Evolutionary conservation across 2,329 filamentous ascomycete genomes (phyloP), one percentile per base, ranked within the genome.

Genomic region (Fusarium temperatum): DNA sequence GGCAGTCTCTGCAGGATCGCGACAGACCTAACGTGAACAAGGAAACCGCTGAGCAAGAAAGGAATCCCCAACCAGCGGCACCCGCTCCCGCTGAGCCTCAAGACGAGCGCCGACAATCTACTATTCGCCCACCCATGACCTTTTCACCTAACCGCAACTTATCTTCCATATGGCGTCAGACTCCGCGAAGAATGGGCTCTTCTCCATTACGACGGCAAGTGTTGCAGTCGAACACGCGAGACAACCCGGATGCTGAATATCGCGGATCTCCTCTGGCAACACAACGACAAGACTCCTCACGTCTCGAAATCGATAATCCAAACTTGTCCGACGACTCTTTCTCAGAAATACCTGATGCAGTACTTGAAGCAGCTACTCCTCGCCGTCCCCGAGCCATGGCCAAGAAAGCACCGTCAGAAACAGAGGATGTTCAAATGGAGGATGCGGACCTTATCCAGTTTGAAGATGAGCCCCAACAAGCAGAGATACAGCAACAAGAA

Each of bases 321-420:
- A 80, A 79, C 44, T 56, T 79, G 35, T 87, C 89, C 50, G 86
- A 89, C 3, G 88, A 90, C 70, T 89, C 87, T 0, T 90, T 90
- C 72, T 90, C 88, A 1, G 87, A 89, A 58, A 88, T 90, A 22
- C 87, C 88, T 2, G 84, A 87, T 22, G 83, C 80, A 8, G 81
- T 89, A 6, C 83, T 90, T 8, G 83, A 82, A 20, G 86, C 86
- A 35, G 88, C 87, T 9, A 88, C 84, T 3, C 87, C 85, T 3
- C 80, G 78, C 35, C 83, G 77, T 22, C 70, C 77, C 20, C 63
- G 32, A 65, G 48, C 36, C 28, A 32, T 15, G 20, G 15, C 35
- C 22, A 66, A 57, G 14, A 48, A 63, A 13, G 42, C 57, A 7
- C 28, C 50, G 24, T 26, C 38, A 17, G 63, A 70, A 12, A 68